Percentiles rank a stretch among this genome's conserved stretches.
These are phyloP conservation scores for Buxus sempervirens DNA, from an alignment of 164 flowering plant genomes.

Conservation along the genomic window DNA sequence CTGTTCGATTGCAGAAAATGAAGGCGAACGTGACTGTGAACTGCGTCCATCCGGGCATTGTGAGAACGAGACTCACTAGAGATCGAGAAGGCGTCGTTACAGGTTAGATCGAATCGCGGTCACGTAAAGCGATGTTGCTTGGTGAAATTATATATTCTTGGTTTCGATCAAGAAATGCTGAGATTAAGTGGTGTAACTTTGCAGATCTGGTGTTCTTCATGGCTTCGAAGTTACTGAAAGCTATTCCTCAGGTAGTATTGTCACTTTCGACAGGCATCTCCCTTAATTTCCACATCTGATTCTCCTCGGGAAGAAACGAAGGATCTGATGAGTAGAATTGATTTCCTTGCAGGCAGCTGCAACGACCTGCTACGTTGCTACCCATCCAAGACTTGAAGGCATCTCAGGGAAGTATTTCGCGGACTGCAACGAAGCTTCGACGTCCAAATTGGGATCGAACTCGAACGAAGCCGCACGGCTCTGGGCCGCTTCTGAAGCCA, in stretches of 20 bases:
- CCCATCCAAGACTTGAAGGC: slow-evolving; percentile 50
- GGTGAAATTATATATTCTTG: neutral
- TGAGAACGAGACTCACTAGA: slow-evolving; percentile 87
- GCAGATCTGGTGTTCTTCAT: slow-evolving; percentile 76
- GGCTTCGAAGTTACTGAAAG: slow-evolving; percentile 80
- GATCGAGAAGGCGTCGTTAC: slow-evolving; percentile 89
- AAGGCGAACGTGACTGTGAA: slow-evolving; percentile 83
- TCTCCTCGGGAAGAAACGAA: neutral
- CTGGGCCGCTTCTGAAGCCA: slow-evolving; percentile 68
- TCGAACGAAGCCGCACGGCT: slow-evolving; percentile 52
- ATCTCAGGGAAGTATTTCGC: slow-evolving; percentile 81
- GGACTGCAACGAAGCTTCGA: slow-evolving; percentile 78
- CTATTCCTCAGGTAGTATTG: slow-evolving; percentile 75
- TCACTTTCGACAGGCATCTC: neutral
- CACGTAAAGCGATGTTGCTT: neutral
- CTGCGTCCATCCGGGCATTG: slow-evolving; percentile 93
- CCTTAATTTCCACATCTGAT: too few species aligned
- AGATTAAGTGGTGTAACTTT: neutral
- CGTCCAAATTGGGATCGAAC: slow-evolving; percentile 53
- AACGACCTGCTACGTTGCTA: slow-evolving; percentile 91
- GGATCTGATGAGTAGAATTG: neutral
- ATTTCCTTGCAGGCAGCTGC: slow-evolving; percentile 72
- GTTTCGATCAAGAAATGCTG: neutral
- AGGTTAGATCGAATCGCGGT: slow-evolving; percentile 31
- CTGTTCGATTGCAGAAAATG: slow-evolving; percentile 47